Conservation (phyloP, 2,329 filamentous ascomycete genomes). For the Cytospora schulzeri region DNA sequence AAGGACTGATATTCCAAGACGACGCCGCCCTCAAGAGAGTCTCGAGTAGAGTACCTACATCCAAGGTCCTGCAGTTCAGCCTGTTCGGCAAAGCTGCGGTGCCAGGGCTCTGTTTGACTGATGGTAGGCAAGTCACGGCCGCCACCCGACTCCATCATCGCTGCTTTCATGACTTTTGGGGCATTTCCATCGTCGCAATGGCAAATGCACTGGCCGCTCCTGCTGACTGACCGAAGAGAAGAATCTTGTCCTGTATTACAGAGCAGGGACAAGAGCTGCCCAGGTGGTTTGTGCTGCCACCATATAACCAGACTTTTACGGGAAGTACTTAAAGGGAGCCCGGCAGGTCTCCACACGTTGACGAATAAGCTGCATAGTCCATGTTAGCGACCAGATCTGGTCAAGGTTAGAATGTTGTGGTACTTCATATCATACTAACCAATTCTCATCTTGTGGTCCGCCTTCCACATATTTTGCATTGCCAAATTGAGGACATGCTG, state of each 20-base stretch:
- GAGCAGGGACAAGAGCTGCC: neutral
- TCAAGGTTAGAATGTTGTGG: too few species aligned
- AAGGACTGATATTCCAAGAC: neutral
- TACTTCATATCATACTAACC: neutral
- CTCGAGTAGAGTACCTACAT: neutral
- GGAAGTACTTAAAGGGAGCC: neutral
- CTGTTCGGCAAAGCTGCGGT: conserved; percentile 8
- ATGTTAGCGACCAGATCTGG: neutral
- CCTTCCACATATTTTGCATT: neutral
- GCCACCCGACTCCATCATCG: conserved; percentile 1
- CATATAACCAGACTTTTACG: conserved; percentile 10
- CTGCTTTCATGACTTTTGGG: conserved; percentile 1
- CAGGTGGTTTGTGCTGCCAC: neutral
- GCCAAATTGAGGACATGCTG: conserved; percentile 1
- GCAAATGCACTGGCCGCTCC: conserved; percentile 1
- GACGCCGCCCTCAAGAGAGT: too few species aligned
- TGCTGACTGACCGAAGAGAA: conserved; percentile 5
- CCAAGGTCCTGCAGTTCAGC: neutral
- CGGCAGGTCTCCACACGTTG: conserved; percentile 5
- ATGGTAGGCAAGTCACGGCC: conserved; percentile 6
- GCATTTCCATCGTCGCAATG: conserved; percentile 4
- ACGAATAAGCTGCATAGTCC: neutral
- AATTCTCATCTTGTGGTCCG: neutral
- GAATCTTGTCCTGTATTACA: neutral
- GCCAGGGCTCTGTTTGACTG: conserved; percentile 2